These are phyloP conservation scores for Brachypodium distachyon DNA, from an alignment of 202 grass and related monocot genomes.

Conservation along the genomic window DNA sequence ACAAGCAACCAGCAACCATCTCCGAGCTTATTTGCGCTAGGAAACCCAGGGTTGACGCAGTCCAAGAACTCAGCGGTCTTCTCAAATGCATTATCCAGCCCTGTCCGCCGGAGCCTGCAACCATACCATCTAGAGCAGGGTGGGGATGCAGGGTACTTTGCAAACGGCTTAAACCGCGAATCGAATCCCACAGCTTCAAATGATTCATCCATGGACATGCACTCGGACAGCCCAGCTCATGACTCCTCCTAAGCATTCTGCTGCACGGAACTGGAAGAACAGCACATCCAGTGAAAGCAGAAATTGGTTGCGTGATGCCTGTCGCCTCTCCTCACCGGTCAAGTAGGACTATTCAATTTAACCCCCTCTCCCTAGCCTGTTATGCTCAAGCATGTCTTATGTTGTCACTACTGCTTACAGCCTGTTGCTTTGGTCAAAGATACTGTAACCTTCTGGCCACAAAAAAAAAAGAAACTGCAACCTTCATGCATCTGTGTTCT, in stretches of 20 bases:
- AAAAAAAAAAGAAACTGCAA: constrained; percentile 22
- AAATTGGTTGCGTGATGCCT: not conserved
- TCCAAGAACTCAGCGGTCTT: constrained; percentile 48
- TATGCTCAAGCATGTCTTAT: constrained; percentile 19
- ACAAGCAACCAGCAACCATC: constrained; percentile 37
- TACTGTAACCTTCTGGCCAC: no score
- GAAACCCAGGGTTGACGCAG: constrained; percentile 25
- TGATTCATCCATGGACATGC: constrained; percentile 65
- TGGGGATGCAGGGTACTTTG: constrained; percentile 36
- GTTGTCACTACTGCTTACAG: constrained; percentile 16
- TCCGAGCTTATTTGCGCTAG: constrained; percentile 7
- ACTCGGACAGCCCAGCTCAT: constrained; percentile 49
- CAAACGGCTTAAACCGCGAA: not conserved
- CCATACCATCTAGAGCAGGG: constrained; percentile 56
- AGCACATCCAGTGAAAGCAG: constrained; percentile 4
- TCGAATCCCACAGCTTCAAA: constrained; percentile 30
- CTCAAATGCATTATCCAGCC: constrained; percentile 56
- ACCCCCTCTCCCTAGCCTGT: constrained; percentile 27
- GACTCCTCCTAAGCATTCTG: constrained; percentile 30
- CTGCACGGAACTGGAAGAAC: not conserved
- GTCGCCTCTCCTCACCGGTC: not conserved
- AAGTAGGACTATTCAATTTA: constrained; percentile 45
- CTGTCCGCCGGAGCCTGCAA: constrained; percentile 45
- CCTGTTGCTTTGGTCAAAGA: constrained; percentile 15
- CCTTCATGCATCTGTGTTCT: constrained; percentile 16